These are phyloP conservation scores for Aspergillus niger DNA, from an alignment of 2,329 filamentous ascomycete genomes.

Conservation along the genomic window DNA sequence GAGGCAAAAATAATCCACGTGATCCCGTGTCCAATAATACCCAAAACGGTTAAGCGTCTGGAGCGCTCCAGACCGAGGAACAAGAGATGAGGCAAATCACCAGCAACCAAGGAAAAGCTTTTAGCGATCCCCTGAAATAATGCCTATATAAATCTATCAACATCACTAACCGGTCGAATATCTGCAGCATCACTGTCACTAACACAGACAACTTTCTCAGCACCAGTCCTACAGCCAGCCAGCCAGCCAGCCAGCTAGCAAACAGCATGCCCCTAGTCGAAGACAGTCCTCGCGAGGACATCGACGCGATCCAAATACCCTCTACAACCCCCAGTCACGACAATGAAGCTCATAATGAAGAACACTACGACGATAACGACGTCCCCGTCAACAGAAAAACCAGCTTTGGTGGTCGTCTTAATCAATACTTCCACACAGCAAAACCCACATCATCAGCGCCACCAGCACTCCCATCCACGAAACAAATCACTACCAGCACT, in stretches of 20 bases:
- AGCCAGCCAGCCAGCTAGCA: background rate
- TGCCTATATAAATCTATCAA: background rate
- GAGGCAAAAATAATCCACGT: background rate
- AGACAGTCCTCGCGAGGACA: background rate
- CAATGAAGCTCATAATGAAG: background rate
- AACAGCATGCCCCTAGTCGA: slow-evolving; percentile 7
- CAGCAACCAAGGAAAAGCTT: background rate
- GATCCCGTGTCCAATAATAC: background rate
- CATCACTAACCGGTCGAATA: background rate
- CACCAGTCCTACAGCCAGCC: background rate
- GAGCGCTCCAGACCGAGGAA: background rate
- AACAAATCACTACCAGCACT: background rate
- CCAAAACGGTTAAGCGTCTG: background rate
- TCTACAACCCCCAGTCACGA: background rate
- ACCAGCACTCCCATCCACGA: background rate
- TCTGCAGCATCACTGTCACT: background rate
- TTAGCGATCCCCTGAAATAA: background rate
- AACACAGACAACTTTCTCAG: background rate
- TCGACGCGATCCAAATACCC: background rate
- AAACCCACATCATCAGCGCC: slow-evolving; percentile 7
- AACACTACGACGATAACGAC: slow-evolving; percentile 19
- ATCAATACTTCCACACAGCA: slow-evolving; percentile 34
- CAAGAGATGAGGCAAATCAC: slow-evolving; percentile 1
- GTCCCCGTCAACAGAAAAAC: slow-evolving; percentile 37
- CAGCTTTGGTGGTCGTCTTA: slow-evolving; percentile 40